Evolutionary conservation across 2,329 filamentous ascomycete genomes (phyloP).

Genomic region (Dactylellina leptospora): DNA sequence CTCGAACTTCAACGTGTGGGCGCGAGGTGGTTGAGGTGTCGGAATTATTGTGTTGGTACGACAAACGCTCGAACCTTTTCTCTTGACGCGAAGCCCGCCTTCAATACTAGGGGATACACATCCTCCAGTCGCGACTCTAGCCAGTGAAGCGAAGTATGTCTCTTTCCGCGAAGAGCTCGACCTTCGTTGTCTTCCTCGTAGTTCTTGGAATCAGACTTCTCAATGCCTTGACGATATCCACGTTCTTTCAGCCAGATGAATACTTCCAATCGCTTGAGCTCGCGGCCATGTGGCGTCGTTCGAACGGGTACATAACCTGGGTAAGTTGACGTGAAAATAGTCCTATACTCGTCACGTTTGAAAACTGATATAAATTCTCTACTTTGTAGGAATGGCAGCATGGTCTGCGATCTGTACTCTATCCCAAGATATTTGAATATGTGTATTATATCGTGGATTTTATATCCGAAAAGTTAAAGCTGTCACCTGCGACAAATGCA

Average conservation of each 20-base stretch:
- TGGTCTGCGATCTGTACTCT: slow-evolving; percentile 85
- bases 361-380: neutral
- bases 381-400: slow-evolving; percentile 83
- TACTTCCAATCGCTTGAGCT: slow-evolving; percentile 96
- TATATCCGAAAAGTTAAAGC: slow-evolving; percentile 66
- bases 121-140: neutral
- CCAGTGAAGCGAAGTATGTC: slow-evolving; percentile 11
- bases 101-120: no score
- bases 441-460: slow-evolving; percentile 73
- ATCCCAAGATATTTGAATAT: slow-evolving; percentile 84
- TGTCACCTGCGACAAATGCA: slow-evolving; percentile 68
- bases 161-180: slow-evolving; percentile 20
- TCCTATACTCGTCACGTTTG: neutral
- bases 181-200: slow-evolving; percentile 54
- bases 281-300: slow-evolving; percentile 83
- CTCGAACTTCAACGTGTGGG: no score
- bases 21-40: neutral
- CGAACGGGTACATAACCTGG: slow-evolving; percentile 93
- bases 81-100: neutral
- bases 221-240: slow-evolving; percentile 80
- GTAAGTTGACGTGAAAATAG: no score
- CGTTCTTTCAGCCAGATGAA: slow-evolving; percentile 98
- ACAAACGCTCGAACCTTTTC: neutral
- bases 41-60: neutral
- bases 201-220: slow-evolving; percentile 76